phyloP scores from a whole-genome alignment of 257 asterid species.

The Ocimum tenuiflorum region DNA sequence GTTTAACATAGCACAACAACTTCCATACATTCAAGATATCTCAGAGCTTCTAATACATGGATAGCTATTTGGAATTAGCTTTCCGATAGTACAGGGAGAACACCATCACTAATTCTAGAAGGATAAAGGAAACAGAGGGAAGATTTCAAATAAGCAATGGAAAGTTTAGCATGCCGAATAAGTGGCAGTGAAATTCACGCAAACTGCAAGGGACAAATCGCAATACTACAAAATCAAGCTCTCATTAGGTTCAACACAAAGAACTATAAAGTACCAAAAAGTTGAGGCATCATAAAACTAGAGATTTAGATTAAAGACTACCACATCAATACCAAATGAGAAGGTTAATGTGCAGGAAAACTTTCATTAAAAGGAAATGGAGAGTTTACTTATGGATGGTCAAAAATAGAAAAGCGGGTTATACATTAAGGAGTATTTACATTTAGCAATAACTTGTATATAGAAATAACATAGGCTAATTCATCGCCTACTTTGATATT shows the following conservation, averaged over 20 bases:
- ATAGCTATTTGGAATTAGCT: conserved; percentile 1
- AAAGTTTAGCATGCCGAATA: background rate
- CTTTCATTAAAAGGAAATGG: background rate
- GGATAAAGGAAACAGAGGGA: background rate
- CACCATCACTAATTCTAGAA: conserved; percentile 1
- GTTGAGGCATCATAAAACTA: background rate
- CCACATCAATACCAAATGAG: background rate
- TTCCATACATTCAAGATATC: background rate
- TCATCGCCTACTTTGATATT: background rate
- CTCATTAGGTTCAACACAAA: background rate
- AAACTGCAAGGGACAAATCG: background rate
- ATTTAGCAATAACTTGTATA: background rate
- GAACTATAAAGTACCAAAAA: background rate
- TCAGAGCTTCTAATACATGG: background rate
- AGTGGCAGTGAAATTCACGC: background rate
- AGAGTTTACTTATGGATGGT: background rate
- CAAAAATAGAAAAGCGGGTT: background rate
- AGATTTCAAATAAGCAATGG: background rate
- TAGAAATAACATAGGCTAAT: background rate
- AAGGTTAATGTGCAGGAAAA: background rate
- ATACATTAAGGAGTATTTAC: background rate
- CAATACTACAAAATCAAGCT: background rate
- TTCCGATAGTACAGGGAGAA: background rate
- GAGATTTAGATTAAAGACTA: background rate
- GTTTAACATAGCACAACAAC: background rate